Base-by-base conservation (phyloP, 129 eudicot species). In the Lonicera japonica region DNA sequence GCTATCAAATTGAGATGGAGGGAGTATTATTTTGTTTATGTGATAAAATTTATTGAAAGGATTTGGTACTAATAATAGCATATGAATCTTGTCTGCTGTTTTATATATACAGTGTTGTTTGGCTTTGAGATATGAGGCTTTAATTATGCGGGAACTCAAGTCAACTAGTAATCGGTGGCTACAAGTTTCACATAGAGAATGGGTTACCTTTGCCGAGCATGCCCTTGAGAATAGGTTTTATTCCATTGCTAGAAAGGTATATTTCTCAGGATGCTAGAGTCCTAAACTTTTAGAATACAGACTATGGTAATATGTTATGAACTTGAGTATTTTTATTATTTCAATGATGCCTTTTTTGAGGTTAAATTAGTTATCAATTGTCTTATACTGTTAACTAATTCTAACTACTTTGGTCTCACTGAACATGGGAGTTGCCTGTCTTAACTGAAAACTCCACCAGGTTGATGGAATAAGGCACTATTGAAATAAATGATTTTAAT, bases 101-200 rank as follows among this genome's bases (percentile, higher is more conserved):
- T 25, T 25, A 21, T 6, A 21, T 10, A 50, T 70, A 38, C 77
- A 87, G 96, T 82, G 91, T 69, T 84, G 86, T 59, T 87, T 92
- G 86, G 90, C 88, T 18, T 58, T 92, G 83, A 82, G 98, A 80
- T 92, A 92, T 29, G 98, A 92, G 75, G 96, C 84, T 23, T 64
- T 92, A 70, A 65, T 73, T 60, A 66, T 87, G 76, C 79, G 95
- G 65, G 90, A 87, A 39, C 48, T 76, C 47, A 69, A 71, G 68
- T 75, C 88, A 43, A 63, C 66, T 55, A 66, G 55, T 55, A 65
- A 87, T 67, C 74, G 53, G 22, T 58, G 66, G 83, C 79, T 84
- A 24, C 75, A 29, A 14, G 96, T 91, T 73, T 73, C 86, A 38
- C 75, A 43, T 11, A 16, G 17, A 17, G 96, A 92, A 64, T 87